A percentile compares a stretch with the other conserved stretches of the same genome.
Evolutionary conservation across 305 asterid species (phyloP).

Genomic region (Fraxinus sp.): DNA sequence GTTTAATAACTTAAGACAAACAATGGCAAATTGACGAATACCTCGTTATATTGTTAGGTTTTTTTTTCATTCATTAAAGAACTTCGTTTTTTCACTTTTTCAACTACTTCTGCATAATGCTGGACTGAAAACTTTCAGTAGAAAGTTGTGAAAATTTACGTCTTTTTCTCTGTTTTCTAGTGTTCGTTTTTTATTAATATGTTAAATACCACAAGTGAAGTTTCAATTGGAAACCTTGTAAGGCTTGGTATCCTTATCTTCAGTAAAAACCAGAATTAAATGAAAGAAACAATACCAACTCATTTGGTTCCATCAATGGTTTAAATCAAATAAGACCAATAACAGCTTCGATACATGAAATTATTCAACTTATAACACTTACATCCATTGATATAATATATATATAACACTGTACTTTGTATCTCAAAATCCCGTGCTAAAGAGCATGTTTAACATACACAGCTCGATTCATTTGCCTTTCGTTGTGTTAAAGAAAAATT

Average conservation of each 20-base stretch:
- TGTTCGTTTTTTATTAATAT: background rate
- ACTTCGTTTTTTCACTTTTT: background rate
- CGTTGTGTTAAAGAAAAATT: background rate
- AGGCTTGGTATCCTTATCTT: background rate
- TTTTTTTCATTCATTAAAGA: background rate
- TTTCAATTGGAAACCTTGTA: background rate
- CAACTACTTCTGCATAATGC: background rate
- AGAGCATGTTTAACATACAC: background rate
- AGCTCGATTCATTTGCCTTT: background rate
- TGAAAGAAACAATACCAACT: slow-evolving; percentile 28
- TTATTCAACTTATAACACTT: background rate
- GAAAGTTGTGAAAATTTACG: background rate
- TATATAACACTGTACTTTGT: background rate
- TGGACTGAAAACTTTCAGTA: background rate
- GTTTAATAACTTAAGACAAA: background rate
- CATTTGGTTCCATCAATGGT: slow-evolving; percentile 35
- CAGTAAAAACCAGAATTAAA: background rate
- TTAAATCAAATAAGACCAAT: slow-evolving; percentile 27
- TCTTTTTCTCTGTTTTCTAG: background rate
- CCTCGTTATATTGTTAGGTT: background rate
- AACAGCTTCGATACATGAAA: slow-evolving; percentile 4
- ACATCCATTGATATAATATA: background rate
- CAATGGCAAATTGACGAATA: background rate
- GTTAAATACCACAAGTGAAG: background rate
- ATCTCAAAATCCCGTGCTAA: background rate